phyloP scores from a whole-genome alignment of 345 rosid species.

The Populus alba region DNA sequence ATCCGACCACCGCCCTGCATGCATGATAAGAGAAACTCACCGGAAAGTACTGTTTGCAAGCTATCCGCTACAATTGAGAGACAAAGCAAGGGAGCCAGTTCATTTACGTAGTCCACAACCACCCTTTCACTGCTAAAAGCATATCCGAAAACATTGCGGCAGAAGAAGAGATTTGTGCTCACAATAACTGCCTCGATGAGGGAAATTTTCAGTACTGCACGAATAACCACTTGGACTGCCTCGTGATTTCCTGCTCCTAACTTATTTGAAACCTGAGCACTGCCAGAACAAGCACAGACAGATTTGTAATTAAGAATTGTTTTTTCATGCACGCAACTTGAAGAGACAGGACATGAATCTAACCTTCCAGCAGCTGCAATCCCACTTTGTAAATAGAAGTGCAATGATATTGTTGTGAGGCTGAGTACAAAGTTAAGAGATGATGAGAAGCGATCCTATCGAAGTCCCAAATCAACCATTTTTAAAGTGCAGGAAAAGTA shows the following conservation, averaged over 20 bases:
- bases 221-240: constrained; percentile 10
- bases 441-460: neutral
- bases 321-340: no score
- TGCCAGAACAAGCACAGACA: neutral
- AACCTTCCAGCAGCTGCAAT: constrained; percentile 30
- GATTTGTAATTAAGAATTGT: no score
- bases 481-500: neutral
- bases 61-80: constrained; percentile 20
- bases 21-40: neutral
- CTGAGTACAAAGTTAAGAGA: constrained; percentile 8
- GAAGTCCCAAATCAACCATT: neutral
- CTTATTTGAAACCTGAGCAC: constrained; percentile 24
- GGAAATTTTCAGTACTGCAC: neutral
- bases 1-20: no score
- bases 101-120: constrained; percentile 22
- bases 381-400: constrained; percentile 14
- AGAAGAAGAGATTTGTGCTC: constrained; percentile 8
- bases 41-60: constrained; percentile 23
- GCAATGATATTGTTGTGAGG: constrained; percentile 14
- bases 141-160: constrained; percentile 18
- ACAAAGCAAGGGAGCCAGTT: constrained; percentile 22
- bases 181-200: constrained; percentile 7
- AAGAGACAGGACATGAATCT: no score
- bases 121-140: constrained; percentile 14
- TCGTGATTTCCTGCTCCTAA: constrained; percentile 19